Conservation (phyloP, 352 stramenopile species). For the Phytophthora sp. region DNA sequence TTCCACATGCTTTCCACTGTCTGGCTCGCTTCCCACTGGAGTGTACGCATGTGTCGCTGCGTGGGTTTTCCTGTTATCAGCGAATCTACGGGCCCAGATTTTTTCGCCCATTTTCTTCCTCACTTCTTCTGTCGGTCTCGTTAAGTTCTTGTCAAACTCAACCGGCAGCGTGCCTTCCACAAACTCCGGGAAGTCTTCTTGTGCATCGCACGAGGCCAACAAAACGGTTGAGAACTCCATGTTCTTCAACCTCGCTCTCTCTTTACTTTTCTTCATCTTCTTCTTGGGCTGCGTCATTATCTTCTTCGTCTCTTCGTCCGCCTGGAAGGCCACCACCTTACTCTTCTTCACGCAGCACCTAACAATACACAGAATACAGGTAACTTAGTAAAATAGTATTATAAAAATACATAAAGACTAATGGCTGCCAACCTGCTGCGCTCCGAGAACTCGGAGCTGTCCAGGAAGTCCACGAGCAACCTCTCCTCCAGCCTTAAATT, state of each 20-base stretch:
- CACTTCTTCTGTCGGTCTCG: constrained; percentile 35
- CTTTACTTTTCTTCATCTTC: constrained; percentile 20
- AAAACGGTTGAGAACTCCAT: constrained; percentile 46
- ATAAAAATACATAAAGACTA: neutral
- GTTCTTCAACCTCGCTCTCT: neutral
- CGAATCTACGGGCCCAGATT: constrained; percentile 50
- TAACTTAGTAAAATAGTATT: constrained; percentile 20
- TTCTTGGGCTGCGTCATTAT: constrained; percentile 19
- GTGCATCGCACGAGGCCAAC: constrained; percentile 42
- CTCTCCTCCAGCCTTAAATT: constrained; percentile 47
- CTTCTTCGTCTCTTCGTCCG: constrained; percentile 24
- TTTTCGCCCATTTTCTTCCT: constrained; percentile 44
- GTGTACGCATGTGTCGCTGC: constrained; percentile 35
- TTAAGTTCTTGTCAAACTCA: constrained; percentile 33
- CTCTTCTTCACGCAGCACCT: constrained; percentile 62
- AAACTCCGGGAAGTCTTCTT: constrained; percentile 60
- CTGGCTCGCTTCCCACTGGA: neutral
- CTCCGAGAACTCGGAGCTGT: constrained; percentile 41
- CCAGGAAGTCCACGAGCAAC: constrained; percentile 66
- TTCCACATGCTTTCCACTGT: neutral
- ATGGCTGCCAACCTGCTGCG: constrained; percentile 30
- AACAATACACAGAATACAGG: constrained; percentile 3
- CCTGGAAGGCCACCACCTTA: constrained; percentile 46
- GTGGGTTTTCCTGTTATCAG: constrained; percentile 52
- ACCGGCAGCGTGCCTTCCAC: constrained; percentile 50